A percentile compares a stretch with the other conserved stretches of the same genome.
These are phyloP conservation scores for Houttuynia cordata DNA, from an alignment of 164 flowering plant species.

Conservation along the genomic window DNA sequence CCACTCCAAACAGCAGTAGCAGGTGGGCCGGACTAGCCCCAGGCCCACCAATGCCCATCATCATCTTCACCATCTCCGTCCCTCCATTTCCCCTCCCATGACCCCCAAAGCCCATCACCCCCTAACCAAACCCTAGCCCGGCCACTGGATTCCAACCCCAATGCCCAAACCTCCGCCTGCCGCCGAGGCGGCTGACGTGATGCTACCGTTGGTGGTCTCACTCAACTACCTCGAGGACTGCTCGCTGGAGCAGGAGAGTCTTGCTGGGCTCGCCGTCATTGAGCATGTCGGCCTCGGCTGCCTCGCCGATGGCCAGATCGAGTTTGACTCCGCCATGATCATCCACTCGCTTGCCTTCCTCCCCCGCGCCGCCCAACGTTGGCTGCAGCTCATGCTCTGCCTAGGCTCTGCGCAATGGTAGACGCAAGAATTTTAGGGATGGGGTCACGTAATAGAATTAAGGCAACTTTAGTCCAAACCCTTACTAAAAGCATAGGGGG, in stretches of 20 bases:
- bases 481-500: too few species aligned
- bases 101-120: too few species aligned
- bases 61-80: too few species aligned
- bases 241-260: slow-evolving; percentile 47
- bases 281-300: slow-evolving; percentile 72
- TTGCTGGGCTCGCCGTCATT: slow-evolving; percentile 58
- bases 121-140: too few species aligned
- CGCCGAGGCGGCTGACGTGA: not conserved
- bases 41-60: too few species aligned
- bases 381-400: slow-evolving; percentile 85
- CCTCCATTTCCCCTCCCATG: too few species aligned
- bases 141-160: too few species aligned
- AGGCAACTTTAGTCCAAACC: too few species aligned
- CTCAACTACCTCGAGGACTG: slow-evolving; percentile 94
- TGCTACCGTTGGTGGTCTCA: slow-evolving; percentile 54
- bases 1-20: too few species aligned
- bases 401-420: slow-evolving; percentile 94
- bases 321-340: slow-evolving; percentile 76
- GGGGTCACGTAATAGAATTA: too few species aligned
- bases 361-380: slow-evolving; percentile 97
- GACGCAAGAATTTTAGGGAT: too few species aligned
- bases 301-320: slow-evolving; percentile 70
- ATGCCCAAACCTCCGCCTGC: not conserved
- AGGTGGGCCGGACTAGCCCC: too few species aligned
- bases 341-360: slow-evolving; percentile 89